Conservation (phyloP, 2,329 filamentous ascomycete species). For the Fusarium sp. region DNA sequence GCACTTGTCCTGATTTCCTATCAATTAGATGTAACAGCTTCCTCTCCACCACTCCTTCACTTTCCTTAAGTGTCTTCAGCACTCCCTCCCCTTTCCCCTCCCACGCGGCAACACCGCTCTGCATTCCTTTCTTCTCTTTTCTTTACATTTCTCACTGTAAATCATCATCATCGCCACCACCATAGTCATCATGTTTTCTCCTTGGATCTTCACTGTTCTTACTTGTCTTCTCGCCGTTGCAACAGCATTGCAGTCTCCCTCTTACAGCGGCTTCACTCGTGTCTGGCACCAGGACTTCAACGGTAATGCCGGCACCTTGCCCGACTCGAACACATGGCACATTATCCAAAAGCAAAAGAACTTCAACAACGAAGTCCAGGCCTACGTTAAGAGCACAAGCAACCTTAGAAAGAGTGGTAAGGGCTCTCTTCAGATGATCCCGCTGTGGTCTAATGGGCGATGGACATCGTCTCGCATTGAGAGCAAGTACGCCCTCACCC, state of each 20-base stretch:
- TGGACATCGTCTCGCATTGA: slow-evolving; percentile 71
- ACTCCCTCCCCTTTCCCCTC: background rate
- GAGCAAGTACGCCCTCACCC: slow-evolving; percentile 62
- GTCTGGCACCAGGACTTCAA: slow-evolving; percentile 61
- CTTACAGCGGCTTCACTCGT: slow-evolving; percentile 56
- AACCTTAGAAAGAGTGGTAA: slow-evolving; percentile 67
- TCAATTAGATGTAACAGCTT: background rate
- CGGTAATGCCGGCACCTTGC: slow-evolving; percentile 53
- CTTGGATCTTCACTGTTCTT: slow-evolving; percentile 45
- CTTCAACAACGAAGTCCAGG: slow-evolving; percentile 66
- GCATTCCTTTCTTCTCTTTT: slow-evolving; percentile 4
- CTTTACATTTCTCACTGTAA: background rate
- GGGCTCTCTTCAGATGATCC: slow-evolving; percentile 50
- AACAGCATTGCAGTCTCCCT: slow-evolving; percentile 56
- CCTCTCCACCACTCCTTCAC: background rate
- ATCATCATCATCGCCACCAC: background rate
- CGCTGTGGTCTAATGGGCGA: slow-evolving; percentile 57
- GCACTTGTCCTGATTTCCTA: background rate
- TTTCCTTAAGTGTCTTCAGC: slow-evolving; percentile 12
- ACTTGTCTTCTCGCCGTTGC: slow-evolving; percentile 51
- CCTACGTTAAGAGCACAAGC: slow-evolving; percentile 60
- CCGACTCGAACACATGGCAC: slow-evolving; percentile 58
- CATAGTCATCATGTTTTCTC: slow-evolving; percentile 41
- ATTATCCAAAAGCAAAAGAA: slow-evolving; percentile 57
- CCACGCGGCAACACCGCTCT: slow-evolving; percentile 24